Base-by-base conservation (phyloP, 78 protist species). In the Protostelium mycophagum region DNA sequence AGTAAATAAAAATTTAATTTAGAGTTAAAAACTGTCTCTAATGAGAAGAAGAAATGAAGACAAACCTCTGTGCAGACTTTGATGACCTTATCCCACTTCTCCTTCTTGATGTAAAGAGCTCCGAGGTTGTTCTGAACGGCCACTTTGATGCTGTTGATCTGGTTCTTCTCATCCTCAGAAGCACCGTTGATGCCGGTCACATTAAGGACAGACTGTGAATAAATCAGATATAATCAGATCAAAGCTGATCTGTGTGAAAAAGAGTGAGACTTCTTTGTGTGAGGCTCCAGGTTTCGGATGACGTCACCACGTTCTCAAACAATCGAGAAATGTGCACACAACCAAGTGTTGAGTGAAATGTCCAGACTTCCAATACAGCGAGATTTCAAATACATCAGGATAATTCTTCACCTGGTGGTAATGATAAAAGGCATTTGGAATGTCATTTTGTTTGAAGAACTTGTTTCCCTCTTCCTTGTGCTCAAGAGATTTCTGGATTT, bases 391-490 rank as follows among this genome's bases (percentile, higher is more conserved):
- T n/a, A n/a, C n/a, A n/a, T n/a, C n/a, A n/a, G n/a, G n/a, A n/a
- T n/a, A n/a, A n/a, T n/a, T n/a, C n/a, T n/a, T n/a, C 63, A 86
- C 83, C 84, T 63, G 87, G 29, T 92, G 90, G 38, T 92, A 92
- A 28, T 92, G 63, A 28, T 38, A 37, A 25, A 92, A 38, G n/a
- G 94, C 91, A 16, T 83, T 31, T 36, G 84, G 87, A 51, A 28
- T 63, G 51, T 92, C 89, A 16, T 63, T 85, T 63, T 31, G n/a
- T n/a, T 86, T 89, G 35, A 92, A 87, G 16, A 37, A 83, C 16
- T 92, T 92, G 0, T 91, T 38, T 28, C 89, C 94, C 31, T 85
- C 87, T 51, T 92, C 94, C 37, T 92, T 92, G 35, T 38, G 29
- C 0, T 23, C n/a, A 1, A 63, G 38, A n/a, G 94, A 88, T 36